A percentile compares a stretch with the other conserved stretches of the same genome.
Conservation (phyloP, 352 stramenopile species). For the Globisporangium megalacanthum region DNA sequence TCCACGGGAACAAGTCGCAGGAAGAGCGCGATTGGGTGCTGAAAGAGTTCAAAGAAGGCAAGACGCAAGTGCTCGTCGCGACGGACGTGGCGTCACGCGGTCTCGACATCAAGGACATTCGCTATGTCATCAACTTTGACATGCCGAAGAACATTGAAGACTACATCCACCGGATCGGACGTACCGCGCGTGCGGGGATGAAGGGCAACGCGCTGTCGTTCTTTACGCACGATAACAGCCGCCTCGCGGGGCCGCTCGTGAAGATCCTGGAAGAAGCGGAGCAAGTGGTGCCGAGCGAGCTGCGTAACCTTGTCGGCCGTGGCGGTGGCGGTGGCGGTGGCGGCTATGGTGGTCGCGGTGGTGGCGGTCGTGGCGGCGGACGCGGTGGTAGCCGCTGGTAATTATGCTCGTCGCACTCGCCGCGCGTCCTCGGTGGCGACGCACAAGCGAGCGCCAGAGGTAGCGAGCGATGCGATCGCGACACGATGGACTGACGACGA, state of each 20-base stretch:
- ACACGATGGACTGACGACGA: background rate
- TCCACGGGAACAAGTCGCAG: conserved; percentile 99
- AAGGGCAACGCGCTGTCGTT: conserved; percentile 94
- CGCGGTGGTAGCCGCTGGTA: conserved; percentile 37
- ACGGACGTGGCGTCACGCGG: conserved; percentile 99
- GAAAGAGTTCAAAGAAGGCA: conserved; percentile 96
- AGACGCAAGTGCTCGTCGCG: conserved; percentile 94
- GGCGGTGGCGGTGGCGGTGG: conserved; percentile 51
- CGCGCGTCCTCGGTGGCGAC: too few relatives aligned
- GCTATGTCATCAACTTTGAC: conserved; percentile 99
- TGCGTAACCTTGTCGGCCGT: conserved; percentile 63
- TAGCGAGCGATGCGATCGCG: background rate
- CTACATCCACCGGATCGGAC: conserved; percentile 98
- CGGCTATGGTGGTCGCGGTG: conserved; percentile 46
- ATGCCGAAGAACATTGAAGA: conserved; percentile 98
- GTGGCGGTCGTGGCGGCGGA: conserved; percentile 34
- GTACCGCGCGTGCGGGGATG: conserved; percentile 96
- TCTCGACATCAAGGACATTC: conserved; percentile 99
- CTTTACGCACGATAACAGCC: conserved; percentile 89
- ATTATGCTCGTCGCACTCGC: conserved; percentile 4
- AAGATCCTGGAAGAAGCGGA: conserved; percentile 88
- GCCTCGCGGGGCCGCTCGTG: conserved; percentile 75
- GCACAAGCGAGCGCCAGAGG: background rate
- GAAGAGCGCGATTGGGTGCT: conserved; percentile 96
- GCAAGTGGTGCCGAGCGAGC: conserved; percentile 84